A percentile compares a stretch with the other conserved stretches of the same genome.
Conservation (phyloP, 2,329 filamentous ascomycete species). For the Hypoxylon sp. region DNA sequence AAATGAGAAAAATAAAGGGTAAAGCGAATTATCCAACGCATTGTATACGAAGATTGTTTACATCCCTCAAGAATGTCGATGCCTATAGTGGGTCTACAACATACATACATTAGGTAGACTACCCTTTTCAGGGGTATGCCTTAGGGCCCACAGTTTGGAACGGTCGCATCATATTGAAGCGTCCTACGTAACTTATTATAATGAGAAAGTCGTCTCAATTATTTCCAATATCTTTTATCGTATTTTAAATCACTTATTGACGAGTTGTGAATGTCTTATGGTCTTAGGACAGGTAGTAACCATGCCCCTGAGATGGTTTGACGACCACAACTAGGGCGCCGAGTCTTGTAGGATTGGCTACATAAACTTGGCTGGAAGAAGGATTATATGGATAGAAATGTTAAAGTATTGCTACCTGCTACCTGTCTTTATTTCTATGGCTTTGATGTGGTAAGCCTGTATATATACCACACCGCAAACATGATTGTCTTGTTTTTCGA, state of each 20-base stretch:
- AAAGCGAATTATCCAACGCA: not conserved
- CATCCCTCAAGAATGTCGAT: not conserved
- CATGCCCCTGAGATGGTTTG: not conserved
- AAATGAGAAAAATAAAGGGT: not conserved
- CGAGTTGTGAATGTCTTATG: not conserved
- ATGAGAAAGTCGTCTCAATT: not conserved
- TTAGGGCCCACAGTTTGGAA: not conserved
- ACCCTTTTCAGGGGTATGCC: not conserved
- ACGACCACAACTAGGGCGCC: too few relatives aligned
- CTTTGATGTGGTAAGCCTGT: not conserved
- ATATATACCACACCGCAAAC: not conserved
- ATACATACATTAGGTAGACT: too few relatives aligned
- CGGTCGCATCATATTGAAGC: not conserved
- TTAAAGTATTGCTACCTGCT: not conserved
- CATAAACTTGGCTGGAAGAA: not conserved
- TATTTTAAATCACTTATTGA: not conserved
- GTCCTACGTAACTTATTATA: not conserved
- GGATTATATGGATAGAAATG: not conserved
- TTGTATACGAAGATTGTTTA: not conserved
- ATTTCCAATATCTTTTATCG: not conserved
- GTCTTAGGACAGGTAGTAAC: not conserved
- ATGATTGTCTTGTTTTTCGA: not conserved
- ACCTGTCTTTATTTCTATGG: not conserved
- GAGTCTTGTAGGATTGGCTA: too few relatives aligned
- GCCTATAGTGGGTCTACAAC: constrained; percentile 6